phyloP scores from a whole-genome alignment of 108 stramenopile species.

The Phaeodactylum tricornutum region DNA sequence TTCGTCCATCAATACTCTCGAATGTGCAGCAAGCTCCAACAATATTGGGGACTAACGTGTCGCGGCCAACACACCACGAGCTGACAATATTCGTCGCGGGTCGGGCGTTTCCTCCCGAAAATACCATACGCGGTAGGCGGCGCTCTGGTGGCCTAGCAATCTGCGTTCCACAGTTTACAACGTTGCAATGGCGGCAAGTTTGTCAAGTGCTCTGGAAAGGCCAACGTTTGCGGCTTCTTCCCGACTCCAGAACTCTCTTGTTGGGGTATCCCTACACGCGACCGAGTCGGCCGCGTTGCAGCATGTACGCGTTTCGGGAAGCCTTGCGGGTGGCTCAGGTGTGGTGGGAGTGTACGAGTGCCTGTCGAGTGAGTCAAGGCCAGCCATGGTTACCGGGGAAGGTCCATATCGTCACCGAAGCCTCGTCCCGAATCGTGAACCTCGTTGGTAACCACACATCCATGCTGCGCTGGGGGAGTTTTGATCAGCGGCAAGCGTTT shows the following conservation, averaged over 20 bases:
- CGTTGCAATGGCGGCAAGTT: background rate
- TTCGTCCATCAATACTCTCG: too few species aligned
- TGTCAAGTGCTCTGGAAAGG: background rate
- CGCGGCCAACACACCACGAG: too few species aligned
- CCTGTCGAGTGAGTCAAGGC: background rate
- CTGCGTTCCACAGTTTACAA: background rate
- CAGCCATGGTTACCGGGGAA: background rate
- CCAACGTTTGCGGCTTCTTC: background rate
- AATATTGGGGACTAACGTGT: too few species aligned
- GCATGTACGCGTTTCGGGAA: slow-evolving; percentile 11
- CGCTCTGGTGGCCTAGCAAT: slow-evolving; percentile 7
- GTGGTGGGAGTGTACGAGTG: slow-evolving; percentile 2
- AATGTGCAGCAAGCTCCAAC: too few species aligned
- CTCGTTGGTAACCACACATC: slow-evolving; percentile 2
- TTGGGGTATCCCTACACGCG: slow-evolving; percentile 8
- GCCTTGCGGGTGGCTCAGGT: slow-evolving; percentile 6
- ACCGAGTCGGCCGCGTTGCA: slow-evolving; percentile 11
- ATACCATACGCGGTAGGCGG: background rate
- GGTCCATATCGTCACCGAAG: slow-evolving; percentile 9
- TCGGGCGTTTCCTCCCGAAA: slow-evolving; percentile 3
- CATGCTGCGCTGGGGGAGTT: slow-evolving; percentile 5
- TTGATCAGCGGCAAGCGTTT: background rate
- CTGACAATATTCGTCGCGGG: background rate
- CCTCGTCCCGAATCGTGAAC: slow-evolving; percentile 5
- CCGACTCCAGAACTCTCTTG: background rate